These are phyloP conservation scores for Conoideocrella luteorostrata DNA, from an alignment of 2,329 filamentous ascomycete species.

Conservation along the genomic window DNA sequence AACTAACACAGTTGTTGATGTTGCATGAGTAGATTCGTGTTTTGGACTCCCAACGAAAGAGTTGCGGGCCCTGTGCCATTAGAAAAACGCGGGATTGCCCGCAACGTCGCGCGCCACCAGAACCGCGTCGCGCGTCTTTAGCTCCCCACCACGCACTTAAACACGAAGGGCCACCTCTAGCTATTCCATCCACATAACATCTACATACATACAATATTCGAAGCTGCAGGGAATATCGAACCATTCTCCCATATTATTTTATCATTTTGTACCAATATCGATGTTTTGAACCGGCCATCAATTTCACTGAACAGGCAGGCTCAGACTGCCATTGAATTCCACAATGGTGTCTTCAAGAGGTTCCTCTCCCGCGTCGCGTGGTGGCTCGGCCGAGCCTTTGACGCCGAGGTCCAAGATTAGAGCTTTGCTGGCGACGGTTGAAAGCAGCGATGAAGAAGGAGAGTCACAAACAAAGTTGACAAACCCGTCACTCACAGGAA, in stretches of 20 bases:
- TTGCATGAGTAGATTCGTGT: too few relatives aligned
- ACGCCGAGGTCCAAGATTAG: conserved; percentile 50
- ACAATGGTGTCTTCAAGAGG: conserved; percentile 44
- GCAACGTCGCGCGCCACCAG: conserved; percentile 14
- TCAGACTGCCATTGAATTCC: not conserved
- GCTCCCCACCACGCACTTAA: conserved; percentile 20
- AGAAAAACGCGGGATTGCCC: conserved; percentile 3
- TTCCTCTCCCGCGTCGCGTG: conserved; percentile 37
- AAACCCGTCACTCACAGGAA: conserved; percentile 6
- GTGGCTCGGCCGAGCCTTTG: conserved; percentile 36
- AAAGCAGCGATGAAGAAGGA: conserved; percentile 44
- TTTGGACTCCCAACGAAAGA: too few relatives aligned
- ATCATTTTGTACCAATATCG: not conserved
- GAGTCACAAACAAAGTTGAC: conserved; percentile 9
- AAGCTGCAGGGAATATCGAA: not conserved
- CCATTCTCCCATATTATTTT: not conserved
- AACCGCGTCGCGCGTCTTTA: conserved; percentile 25
- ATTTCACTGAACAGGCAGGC: not conserved
- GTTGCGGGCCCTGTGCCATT: not conserved
- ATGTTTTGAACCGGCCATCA: not conserved
- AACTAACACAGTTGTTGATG: too few relatives aligned
- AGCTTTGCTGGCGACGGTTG: conserved; percentile 45
- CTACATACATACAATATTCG: not conserved
- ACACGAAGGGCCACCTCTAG: conserved; percentile 4
- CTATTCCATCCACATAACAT: not conserved